A percentile compares a stretch with the other conserved stretches of the same genome.
These are phyloP conservation scores for Penicillium canescens DNA, from an alignment of 495 filamentous ascomycete genomes.

Conservation along the genomic window DNA sequence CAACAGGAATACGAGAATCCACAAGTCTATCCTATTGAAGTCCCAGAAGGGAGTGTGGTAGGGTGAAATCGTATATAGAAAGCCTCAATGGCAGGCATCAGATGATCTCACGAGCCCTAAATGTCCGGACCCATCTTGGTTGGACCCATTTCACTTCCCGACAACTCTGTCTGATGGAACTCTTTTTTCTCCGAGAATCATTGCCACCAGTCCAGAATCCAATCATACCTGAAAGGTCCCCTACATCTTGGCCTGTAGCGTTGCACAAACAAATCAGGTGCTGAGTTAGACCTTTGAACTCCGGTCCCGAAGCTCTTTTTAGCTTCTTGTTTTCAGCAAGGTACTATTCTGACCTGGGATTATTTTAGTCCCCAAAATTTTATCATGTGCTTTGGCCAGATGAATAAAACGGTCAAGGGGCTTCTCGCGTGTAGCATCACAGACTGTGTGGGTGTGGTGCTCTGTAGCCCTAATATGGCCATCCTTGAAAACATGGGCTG, in stretches of 20 bases:
- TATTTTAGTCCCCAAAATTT: not conserved
- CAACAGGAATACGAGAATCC: not conserved
- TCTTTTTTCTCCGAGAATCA: slow-evolving; percentile 14
- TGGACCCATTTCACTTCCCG: not conserved
- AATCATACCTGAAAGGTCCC: slow-evolving; percentile 13
- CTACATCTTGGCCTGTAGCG: slow-evolving; percentile 11
- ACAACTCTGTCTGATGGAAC: not conserved
- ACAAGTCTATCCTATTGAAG: not conserved
- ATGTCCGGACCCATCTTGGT: not conserved
- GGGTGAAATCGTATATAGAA: not conserved
- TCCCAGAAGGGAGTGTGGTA: not conserved
- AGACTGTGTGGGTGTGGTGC: not conserved
- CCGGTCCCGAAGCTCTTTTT: not conserved
- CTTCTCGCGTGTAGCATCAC: slow-evolving; percentile 6
- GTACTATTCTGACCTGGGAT: not conserved
- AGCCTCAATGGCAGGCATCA: not conserved
- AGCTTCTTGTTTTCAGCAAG: not conserved
- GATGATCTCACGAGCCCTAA: slow-evolving; percentile 14
- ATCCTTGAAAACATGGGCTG: slow-evolving; percentile 1
- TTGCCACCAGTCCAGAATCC: slow-evolving; percentile 11
- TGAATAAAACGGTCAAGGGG: slow-evolving; percentile 11
- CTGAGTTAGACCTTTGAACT: slow-evolving; percentile 13
- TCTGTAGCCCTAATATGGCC: slow-evolving; percentile 9
- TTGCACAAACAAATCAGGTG: slow-evolving; percentile 29
- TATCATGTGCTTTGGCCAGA: slow-evolving; percentile 9